Evolutionary conservation across 768 basidiomycete species (phyloP), one percentile per base, ranked within the genome.

Genomic region (Mycena rebaudengoi): DNA sequence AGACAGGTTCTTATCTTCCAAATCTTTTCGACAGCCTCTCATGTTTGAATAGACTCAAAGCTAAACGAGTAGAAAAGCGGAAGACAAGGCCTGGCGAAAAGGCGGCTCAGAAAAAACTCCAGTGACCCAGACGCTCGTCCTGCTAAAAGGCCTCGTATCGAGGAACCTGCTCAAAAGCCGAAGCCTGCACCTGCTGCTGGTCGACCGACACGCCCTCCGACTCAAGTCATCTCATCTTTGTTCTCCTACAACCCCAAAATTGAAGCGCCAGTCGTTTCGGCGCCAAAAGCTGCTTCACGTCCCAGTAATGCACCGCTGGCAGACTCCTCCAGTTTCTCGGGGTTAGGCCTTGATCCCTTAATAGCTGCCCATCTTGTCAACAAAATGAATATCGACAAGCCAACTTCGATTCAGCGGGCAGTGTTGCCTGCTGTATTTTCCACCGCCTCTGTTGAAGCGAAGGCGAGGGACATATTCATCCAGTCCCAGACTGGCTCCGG

Each of bases 401-500:
- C 97, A 4, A 99, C 97, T 0, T 89, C 92, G 11, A 95, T 98
- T 64, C 97, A 99, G 76, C 85, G 91, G 61, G 88, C 90, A 8
- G 84, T 89, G n/a, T 82, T 98, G 41, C 83, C 92, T 4, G 72
- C 82, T 32, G 78, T 78, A 52, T 74, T 82, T 25, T 77, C 74
- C 37, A 70, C 76, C 8, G 62, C 72, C 8, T 75, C 82, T 0
- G 67, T 76, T 26, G 79, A 74, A 65, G 78, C 76, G 62, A 65
- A 69, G 48, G 79, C 80, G 49, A 83, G 91, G 62, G 95, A 97
- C 76, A 86, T 92, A 14, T 96, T 98, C 76, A 93, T 98, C 58
- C 96, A 98, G 76, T 94, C 95, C 13, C 96, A 98, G 74, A 98
- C 97, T 10, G 97, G 97, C 57, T 98, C 96, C 0, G 97, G 97